A percentile compares a stretch with the other conserved stretches of the same genome.
Conservation (phyloP, 2,329 filamentous ascomycete genomes). For the Claviceps sp. region DNA sequence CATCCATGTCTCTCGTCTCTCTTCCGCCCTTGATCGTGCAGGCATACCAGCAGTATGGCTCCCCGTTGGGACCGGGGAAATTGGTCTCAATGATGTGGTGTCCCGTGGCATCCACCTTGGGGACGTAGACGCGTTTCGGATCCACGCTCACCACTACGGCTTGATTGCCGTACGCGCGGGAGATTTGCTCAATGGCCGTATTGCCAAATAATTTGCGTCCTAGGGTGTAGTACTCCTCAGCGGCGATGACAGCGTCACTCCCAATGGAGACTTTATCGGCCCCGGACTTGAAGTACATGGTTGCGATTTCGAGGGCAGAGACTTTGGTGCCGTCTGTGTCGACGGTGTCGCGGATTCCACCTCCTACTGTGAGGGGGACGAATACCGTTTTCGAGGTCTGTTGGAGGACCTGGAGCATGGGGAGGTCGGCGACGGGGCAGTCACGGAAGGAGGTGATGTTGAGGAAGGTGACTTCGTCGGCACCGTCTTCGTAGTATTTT, state of each 20-base stretch:
- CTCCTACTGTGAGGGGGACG: constrained; percentile 88
- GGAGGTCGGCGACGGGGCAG: constrained; percentile 79
- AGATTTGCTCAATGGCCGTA: constrained; percentile 93
- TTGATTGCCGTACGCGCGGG: constrained; percentile 84
- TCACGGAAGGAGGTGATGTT: constrained; percentile 98
- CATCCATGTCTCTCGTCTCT: constrained; percentile 87
- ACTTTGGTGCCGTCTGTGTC: constrained; percentile 78
- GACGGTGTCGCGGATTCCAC: constrained; percentile 84
- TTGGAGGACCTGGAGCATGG: constrained; percentile 89
- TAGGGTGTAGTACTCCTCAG: constrained; percentile 73
- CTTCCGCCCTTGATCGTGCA: constrained; percentile 94
- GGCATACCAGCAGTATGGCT: constrained; percentile 86
- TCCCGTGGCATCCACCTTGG: constrained; percentile 54
- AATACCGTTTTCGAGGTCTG: constrained; percentile 84
- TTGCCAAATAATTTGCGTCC: constrained; percentile 59
- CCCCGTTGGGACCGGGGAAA: constrained; percentile 58
- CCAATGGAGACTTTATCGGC: constrained; percentile 97
- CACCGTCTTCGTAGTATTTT: constrained; percentile 90
- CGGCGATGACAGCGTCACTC: constrained; percentile 83
- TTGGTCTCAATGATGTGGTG: constrained; percentile 60
- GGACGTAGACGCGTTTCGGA: constrained; percentile 81
- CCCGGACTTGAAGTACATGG: constrained; percentile 92
- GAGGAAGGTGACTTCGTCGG: constrained; percentile 92
- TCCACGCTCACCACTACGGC: constrained; percentile 94
- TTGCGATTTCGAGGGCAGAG: constrained; percentile 85